Evolutionary conservation across 1,139 yeast species (phyloP), one percentile per base, ranked within the genome.

Genomic region (Hyphopichia khmerensis): DNA sequence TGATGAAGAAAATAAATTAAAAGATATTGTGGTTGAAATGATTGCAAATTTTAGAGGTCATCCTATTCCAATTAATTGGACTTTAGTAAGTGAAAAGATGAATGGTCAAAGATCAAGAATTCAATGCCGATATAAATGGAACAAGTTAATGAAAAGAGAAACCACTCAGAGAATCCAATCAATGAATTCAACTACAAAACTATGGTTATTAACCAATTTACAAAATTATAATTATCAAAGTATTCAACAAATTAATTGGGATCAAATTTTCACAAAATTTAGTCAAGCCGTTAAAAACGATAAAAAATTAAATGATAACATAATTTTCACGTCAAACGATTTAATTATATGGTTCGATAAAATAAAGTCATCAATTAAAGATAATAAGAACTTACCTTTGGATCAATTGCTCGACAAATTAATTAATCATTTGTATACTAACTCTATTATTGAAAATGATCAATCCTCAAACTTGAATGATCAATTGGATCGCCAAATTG

Each of bases 101-200:
- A 84, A 87, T 34, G 97, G 97, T 2, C 71, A 80, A 2, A 76
- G 98, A 47, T 87, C 96, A 1, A 76, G 98, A 50, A 90, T 91
- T 49, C 98, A 91, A 63, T 91, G 97, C 61, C 80, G 97, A 42
- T 91, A 91, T 65, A 91, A 91, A 62, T 91, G 97, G 96, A 85
- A 86, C 55, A 90, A 89, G 62, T 59, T 90, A 9, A 64, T 81
- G 41, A 84, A 81, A 55, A 72, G 87, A 49, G 84, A 75, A 56
- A 82, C 82, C 7, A 59, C 69, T 33, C 67, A 64, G 18, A 69
- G 83, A 41, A 71, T 81, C 4, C 65, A 76, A 18, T 66, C 64
- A 29, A 80, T 84, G 71, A 72, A 72, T 30, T 57, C 65, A 4
- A 67, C 65, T 15, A 82, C 84, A 35, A 75, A 77, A 50, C 54